phyloP scores from a whole-genome alignment of 1,284 basidiomycete genomes.

The Ceratobasidium sp. region DNA sequence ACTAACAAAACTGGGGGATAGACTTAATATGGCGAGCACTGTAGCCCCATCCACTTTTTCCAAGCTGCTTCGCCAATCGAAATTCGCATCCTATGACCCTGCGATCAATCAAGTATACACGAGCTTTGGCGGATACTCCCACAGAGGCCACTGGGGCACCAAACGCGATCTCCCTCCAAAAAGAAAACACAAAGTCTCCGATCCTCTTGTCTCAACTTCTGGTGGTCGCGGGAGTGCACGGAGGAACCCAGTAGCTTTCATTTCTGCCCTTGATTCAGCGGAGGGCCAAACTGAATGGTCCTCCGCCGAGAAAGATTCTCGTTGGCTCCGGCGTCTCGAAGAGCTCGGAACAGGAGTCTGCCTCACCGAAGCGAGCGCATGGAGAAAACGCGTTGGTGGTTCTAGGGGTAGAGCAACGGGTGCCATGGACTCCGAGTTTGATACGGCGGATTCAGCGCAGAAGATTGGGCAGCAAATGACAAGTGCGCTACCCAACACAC shows the following conservation, averaged over 20 bases:
- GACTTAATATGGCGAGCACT: not conserved
- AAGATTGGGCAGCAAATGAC: constrained; percentile 35
- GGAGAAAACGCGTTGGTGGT: constrained; percentile 59
- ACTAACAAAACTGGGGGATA: too few relatives aligned
- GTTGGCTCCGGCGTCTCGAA: constrained; percentile 74
- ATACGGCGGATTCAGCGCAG: constrained; percentile 34
- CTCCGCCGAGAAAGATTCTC: constrained; percentile 70
- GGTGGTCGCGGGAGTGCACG: constrained; percentile 58
- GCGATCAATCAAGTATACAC: constrained; percentile 79
- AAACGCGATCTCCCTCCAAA: constrained; percentile 74
- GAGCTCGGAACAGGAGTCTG: constrained; percentile 68
- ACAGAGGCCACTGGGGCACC: constrained; percentile 82
- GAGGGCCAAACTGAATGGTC: constrained; percentile 83
- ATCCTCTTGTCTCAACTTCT: constrained; percentile 38
- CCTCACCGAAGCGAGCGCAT: constrained; percentile 52
- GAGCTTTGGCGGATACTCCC: constrained; percentile 72
- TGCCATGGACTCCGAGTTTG: constrained; percentile 68
- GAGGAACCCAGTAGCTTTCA: constrained; percentile 70
- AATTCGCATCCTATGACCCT: constrained; percentile 82
- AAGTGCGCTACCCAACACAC: constrained; percentile 53
- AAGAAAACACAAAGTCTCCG: constrained; percentile 37
- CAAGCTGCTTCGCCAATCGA: constrained; percentile 77
- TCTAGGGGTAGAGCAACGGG: constrained; percentile 55
- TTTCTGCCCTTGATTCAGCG: constrained; percentile 72
- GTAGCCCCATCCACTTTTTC: constrained; percentile 72